Evolutionary conservation across 2,329 filamentous ascomycete species (phyloP).

Genomic region (Fusarium chuoi): DNA sequence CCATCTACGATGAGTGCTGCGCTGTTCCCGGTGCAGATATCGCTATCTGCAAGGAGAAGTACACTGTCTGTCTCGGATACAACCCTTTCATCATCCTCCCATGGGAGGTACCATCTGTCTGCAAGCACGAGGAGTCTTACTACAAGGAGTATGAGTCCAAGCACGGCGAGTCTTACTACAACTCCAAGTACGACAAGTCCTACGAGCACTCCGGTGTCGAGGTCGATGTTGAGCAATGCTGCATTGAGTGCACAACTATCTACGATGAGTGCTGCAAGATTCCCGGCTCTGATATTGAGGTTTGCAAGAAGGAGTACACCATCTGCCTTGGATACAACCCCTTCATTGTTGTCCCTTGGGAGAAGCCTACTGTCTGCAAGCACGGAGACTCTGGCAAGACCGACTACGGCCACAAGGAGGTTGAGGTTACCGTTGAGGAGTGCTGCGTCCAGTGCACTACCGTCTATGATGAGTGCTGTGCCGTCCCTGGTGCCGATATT

Average conservation of each 20-base stretch:
- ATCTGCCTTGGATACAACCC: constrained; percentile 29
- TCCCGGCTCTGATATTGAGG: not conserved
- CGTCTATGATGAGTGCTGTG: constrained; percentile 23
- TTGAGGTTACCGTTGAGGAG: constrained; percentile 10
- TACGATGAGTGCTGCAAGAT: constrained; percentile 21
- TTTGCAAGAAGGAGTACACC: constrained; percentile 21
- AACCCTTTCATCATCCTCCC: constrained; percentile 13
- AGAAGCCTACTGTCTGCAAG: constrained; percentile 19
- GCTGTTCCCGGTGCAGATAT: constrained; percentile 7
- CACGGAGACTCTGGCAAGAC: not conserved
- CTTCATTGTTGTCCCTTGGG: constrained; percentile 4
- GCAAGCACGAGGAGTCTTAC: constrained; percentile 32
- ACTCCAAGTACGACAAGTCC: constrained; percentile 8
- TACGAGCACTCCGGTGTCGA: not conserved
- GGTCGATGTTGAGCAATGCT: constrained; percentile 22
- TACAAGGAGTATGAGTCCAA: constrained; percentile 16
- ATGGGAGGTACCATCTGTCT: constrained; percentile 12
- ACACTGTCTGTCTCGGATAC: constrained; percentile 30
- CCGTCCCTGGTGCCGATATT: not conserved
- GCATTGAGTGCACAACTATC: constrained; percentile 22
- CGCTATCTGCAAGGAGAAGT: constrained; percentile 13
- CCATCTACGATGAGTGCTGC: constrained; percentile 29
- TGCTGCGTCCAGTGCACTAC: constrained; percentile 27
- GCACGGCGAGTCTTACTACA: constrained; percentile 14
- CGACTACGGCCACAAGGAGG: too few species aligned